Evolutionary conservation across 805 yeast genomes (phyloP).

Genomic region (Zygosaccharomyces kombuchaensis): DNA sequence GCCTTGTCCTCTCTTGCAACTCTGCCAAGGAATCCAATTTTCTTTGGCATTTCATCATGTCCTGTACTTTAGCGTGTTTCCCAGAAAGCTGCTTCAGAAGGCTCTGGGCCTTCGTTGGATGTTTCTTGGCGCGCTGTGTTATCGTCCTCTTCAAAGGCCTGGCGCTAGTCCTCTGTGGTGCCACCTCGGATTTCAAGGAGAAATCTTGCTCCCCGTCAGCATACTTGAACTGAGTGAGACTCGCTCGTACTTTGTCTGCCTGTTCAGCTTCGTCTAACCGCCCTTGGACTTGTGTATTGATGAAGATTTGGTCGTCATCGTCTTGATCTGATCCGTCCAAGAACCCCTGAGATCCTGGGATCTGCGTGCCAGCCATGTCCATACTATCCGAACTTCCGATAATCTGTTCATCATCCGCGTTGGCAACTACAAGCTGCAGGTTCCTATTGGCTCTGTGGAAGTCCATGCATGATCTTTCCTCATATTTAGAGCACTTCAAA

Average conservation of each 20-base stretch:
- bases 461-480: slow-evolving; percentile 20
- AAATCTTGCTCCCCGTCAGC: not conserved
- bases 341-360: slow-evolving; percentile 12
- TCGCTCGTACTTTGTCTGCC: slow-evolving; percentile 16
- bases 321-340: slow-evolving; percentile 1
- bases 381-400: slow-evolving; percentile 1
- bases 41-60: slow-evolving; percentile 18
- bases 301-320: slow-evolving; percentile 17
- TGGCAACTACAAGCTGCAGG: slow-evolving; percentile 17
- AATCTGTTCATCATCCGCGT: not conserved
- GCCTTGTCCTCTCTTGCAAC: not conserved
- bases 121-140: slow-evolving; percentile 6
- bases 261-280: slow-evolving; percentile 27
- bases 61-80: slow-evolving; percentile 29
- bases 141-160: not conserved
- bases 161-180: not conserved
- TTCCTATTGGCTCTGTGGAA: slow-evolving; percentile 26
- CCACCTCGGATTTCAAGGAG: not conserved
- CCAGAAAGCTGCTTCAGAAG: slow-evolving; percentile 31
- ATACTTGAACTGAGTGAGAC: slow-evolving; percentile 24
- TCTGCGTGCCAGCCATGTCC: slow-evolving; percentile 13
- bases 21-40: slow-evolving; percentile 1
- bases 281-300: slow-evolving; percentile 34
- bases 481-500: not conserved
- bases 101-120: slow-evolving; percentile 14